Conservation (phyloP, 2,329 filamentous ascomycete genomes). For the Pestalotiopsis sp. region DNA sequence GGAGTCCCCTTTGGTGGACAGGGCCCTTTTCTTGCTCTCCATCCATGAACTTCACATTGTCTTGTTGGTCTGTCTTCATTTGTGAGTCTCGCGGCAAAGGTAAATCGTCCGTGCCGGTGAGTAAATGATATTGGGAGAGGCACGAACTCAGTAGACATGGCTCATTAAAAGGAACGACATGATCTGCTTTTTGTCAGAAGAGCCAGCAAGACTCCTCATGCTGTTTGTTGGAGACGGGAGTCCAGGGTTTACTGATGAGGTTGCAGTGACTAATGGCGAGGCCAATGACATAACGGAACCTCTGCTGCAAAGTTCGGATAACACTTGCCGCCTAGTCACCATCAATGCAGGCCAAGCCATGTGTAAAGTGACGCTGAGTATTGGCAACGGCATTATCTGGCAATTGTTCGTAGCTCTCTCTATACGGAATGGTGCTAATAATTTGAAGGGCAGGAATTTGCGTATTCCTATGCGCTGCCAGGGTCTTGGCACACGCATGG, state of each 20-base stretch:
- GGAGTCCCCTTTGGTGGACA: not conserved
- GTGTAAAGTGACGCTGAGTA: too few species aligned
- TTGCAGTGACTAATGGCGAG: not conserved
- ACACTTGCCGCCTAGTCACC: not conserved
- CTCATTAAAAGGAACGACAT: not conserved
- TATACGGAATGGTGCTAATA: not conserved
- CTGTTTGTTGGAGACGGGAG: not conserved
- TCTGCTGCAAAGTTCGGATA: not conserved
- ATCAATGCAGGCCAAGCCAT: not conserved
- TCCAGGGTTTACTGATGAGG: not conserved
- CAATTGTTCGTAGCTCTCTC: not conserved
- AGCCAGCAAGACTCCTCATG: not conserved
- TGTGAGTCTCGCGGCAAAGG: not conserved
- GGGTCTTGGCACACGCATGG: too few species aligned
- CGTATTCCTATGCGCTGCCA: not conserved
- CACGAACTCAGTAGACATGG: too few species aligned
- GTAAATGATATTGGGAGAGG: not conserved
- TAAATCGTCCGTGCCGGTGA: not conserved
- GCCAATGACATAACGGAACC: too few species aligned
- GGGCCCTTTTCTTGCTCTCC: not conserved
- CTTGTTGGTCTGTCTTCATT: not conserved
- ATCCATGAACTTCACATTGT: not conserved
- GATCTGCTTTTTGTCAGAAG: not conserved
- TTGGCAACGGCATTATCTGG: not conserved
- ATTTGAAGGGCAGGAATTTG: not conserved